phyloP scores from a whole-genome alignment of 371 early-diverging fungal species.

The Mucor circinelloides region DNA sequence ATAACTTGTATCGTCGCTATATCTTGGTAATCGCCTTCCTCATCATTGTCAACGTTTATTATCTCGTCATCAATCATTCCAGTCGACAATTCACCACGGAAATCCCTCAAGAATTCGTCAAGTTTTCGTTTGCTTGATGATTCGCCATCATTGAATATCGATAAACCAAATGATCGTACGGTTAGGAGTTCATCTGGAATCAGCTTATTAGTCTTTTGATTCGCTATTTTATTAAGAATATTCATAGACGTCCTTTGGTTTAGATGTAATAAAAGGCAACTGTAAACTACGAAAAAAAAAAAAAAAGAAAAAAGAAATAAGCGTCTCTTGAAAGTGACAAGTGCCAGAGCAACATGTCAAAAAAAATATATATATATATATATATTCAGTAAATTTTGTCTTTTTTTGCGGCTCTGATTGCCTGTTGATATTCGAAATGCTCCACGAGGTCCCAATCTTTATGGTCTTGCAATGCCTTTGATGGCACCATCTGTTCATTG shows the following conservation, averaged over 20 bases:
- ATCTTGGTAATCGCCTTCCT: not conserved
- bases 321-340: not conserved
- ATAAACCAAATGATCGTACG: not conserved
- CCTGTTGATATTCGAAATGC: conserved; percentile 18
- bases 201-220: not conserved
- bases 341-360: not conserved
- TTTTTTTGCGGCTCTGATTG: not conserved
- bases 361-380: too few species aligned
- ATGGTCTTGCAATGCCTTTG: conserved; percentile 21
- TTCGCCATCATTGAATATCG: not conserved
- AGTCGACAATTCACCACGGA: not conserved
- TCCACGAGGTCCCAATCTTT: conserved; percentile 22
- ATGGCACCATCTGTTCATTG: conserved; percentile 9
- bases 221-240: not conserved
- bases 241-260: not conserved
- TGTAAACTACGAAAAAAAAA: not conserved
- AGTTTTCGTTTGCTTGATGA: not conserved
- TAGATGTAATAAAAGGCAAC: not conserved
- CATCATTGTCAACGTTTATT: not conserved
- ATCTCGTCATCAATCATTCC: not conserved
- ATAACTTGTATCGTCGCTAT: not conserved
- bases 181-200: not conserved
- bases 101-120: not conserved
- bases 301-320: not conserved
- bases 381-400: not conserved